Percentiles rank a stretch among this genome's conserved stretches.
phyloP scores from a whole-genome alignment of 2,329 filamentous ascomycete genomes.

The Ascochyta clinopodiicola region DNA sequence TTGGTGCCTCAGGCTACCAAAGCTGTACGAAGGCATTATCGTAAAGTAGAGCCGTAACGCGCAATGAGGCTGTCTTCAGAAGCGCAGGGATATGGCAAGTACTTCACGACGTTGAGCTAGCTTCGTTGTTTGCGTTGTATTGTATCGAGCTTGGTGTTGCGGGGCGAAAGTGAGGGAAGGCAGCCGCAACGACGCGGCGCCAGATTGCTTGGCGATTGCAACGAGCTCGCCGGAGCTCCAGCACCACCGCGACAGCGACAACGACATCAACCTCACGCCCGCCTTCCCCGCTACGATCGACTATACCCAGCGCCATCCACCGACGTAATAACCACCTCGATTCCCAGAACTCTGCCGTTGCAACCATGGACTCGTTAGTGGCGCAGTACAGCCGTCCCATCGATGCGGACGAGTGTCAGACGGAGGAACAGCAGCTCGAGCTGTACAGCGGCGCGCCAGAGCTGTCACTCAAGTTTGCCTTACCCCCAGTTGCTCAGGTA shows the following conservation, averaged over 20 bases:
- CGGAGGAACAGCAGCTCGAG: slow-evolving; percentile 76
- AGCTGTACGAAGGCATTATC: background rate
- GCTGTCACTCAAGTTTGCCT: slow-evolving; percentile 89
- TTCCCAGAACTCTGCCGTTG: slow-evolving; percentile 15
- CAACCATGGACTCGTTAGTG: slow-evolving; percentile 86
- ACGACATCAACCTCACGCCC: slow-evolving; percentile 24
- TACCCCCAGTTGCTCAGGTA: slow-evolving; percentile 92
- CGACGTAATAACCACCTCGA: slow-evolving; percentile 1
- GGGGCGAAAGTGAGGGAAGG: slow-evolving; percentile 18
- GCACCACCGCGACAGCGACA: slow-evolving; percentile 29
- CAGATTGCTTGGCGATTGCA: slow-evolving; percentile 20
- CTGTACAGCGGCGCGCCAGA: slow-evolving; percentile 72
- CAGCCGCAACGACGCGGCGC: slow-evolving; percentile 31
- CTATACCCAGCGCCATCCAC: background rate
- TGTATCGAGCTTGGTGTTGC: background rate
- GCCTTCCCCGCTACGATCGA: slow-evolving; percentile 19
- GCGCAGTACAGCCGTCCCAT: slow-evolving; percentile 86
- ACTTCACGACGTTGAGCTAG: background rate
- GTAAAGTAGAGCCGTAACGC: background rate
- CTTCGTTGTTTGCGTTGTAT: background rate
- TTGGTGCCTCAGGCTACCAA: background rate
- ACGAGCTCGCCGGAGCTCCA: slow-evolving; percentile 31
- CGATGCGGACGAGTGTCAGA: slow-evolving; percentile 74
- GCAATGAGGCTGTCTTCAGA: background rate
- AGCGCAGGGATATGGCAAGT: background rate